Evolutionary conservation across 2,329 filamentous ascomycete species (phyloP).

Genomic region (Alternaria sp.): DNA sequence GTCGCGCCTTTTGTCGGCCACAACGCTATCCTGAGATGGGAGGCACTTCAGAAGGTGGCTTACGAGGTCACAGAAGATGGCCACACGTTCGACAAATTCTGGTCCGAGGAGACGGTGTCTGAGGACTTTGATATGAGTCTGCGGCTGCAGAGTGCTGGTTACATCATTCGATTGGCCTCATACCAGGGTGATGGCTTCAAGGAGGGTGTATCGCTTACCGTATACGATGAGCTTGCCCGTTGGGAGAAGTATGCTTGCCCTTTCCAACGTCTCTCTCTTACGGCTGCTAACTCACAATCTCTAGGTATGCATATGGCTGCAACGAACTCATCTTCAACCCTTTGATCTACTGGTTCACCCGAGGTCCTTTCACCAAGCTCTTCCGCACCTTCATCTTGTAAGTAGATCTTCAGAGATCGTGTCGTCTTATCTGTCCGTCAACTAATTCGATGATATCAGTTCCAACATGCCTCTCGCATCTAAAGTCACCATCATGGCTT

Average conservation of each 20-base stretch:
- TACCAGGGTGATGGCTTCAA: slow-evolving; percentile 75
- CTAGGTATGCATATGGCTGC: slow-evolving; percentile 67
- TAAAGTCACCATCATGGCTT: slow-evolving; percentile 74
- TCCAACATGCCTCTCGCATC: slow-evolving; percentile 68
- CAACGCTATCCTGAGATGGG: slow-evolving; percentile 77
- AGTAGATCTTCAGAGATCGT: not conserved
- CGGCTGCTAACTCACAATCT: not conserved
- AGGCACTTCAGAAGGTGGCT: slow-evolving; percentile 64
- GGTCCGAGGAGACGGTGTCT: slow-evolving; percentile 77
- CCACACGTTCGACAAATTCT: slow-evolving; percentile 67
- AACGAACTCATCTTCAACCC: slow-evolving; percentile 75
- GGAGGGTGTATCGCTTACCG: slow-evolving; percentile 74
- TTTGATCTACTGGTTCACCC: slow-evolving; percentile 65
- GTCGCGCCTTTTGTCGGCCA: slow-evolving; percentile 79
- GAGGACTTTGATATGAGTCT: slow-evolving; percentile 81
- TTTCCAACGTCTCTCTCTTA: not conserved
- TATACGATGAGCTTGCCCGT: slow-evolving; percentile 73
- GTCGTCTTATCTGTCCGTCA: not conserved
- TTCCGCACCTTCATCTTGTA: slow-evolving; percentile 64
- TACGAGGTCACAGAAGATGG: slow-evolving; percentile 40
- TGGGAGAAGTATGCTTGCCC: slow-evolving; percentile 65
- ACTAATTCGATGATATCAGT: not conserved
- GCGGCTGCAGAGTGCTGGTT: slow-evolving; percentile 71
- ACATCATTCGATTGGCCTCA: slow-evolving; percentile 70
- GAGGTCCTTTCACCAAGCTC: slow-evolving; percentile 69